These are phyloP conservation scores for Fraxinus greggii DNA, from an alignment of 305 asterid genomes.

Conservation along the genomic window DNA sequence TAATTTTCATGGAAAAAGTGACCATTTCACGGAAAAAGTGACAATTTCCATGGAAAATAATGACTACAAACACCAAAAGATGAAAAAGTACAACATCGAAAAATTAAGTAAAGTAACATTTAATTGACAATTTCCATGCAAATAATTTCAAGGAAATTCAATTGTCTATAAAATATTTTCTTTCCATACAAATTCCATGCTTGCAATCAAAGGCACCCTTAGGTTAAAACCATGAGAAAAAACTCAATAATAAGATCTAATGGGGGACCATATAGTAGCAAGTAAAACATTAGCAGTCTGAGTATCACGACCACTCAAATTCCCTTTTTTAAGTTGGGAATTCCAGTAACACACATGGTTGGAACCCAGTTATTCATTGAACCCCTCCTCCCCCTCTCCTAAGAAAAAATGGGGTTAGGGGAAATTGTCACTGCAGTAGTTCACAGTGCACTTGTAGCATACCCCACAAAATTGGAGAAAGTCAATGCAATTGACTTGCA, in stretches of 20 bases:
- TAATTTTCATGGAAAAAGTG: no score
- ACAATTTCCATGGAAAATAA: no score
- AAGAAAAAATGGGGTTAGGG: neutral
- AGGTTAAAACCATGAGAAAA: neutral
- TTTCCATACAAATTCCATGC: no score
- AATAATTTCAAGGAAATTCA: no score
- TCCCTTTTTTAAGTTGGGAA: neutral
- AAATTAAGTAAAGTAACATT: no score
- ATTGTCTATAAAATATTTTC: no score
- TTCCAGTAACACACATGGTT: neutral
- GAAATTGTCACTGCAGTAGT: neutral
- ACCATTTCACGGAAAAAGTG: neutral
- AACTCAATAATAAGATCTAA: neutral
- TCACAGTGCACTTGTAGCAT: neutral
- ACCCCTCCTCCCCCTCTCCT: no score
- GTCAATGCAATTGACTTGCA: neutral
- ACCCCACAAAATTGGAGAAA: neutral
- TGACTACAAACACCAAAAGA: neutral
- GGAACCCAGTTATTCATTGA: neutral
- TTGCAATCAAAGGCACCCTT: no score
- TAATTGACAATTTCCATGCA: no score
- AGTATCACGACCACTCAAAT: neutral
- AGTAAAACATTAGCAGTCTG: neutral
- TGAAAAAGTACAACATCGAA: no score
- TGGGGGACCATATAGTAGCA: neutral